A percentile compares a stretch with the other conserved stretches of the same genome.
Evolutionary conservation across 805 yeast genomes (phyloP).

Genomic region (Cyberlindnera subsufficiens): DNA sequence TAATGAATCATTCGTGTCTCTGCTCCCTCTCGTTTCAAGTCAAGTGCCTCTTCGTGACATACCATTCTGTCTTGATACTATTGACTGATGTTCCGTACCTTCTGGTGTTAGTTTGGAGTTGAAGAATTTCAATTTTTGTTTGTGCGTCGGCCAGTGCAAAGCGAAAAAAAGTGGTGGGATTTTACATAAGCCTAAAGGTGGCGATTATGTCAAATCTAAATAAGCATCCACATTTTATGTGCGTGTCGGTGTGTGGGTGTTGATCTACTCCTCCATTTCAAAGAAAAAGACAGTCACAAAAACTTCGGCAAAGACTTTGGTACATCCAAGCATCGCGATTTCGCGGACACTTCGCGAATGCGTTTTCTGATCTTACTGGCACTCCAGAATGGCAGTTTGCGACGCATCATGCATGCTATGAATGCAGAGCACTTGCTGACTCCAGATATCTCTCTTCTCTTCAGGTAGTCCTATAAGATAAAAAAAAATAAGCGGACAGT

Average conservation of each 20-base stretch:
- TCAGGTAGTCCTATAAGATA: too few species aligned
- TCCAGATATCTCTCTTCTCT: too few species aligned
- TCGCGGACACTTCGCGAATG: neutral
- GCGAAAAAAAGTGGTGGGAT: slow-evolving; percentile 2
- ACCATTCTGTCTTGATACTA: slow-evolving; percentile 16
- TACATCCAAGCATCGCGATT: neutral
- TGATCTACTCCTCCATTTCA: neutral
- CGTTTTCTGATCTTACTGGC: too few species aligned
- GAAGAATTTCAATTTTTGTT: slow-evolving; percentile 17
- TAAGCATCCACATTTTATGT: neutral
- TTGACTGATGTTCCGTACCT: slow-evolving; percentile 2
- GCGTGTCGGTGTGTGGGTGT: slow-evolving; percentile 1
- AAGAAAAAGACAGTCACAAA: neutral
- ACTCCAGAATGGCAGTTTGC: too few species aligned
- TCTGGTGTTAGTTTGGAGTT: slow-evolving; percentile 1
- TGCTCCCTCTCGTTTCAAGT: too few species aligned
- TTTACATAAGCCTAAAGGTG: neutral
- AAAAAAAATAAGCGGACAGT: too few species aligned
- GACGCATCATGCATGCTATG: too few species aligned
- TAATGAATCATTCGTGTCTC: too few species aligned
- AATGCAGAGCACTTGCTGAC: too few species aligned
- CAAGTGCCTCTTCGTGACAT: slow-evolving; percentile 2
- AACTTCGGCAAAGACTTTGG: too few species aligned
- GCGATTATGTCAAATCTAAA: neutral
- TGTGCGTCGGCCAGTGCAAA: slow-evolving; percentile 9